phyloP scores from a whole-genome alignment of 768 basidiomycete species.

The Dendrothele bispora region DNA sequence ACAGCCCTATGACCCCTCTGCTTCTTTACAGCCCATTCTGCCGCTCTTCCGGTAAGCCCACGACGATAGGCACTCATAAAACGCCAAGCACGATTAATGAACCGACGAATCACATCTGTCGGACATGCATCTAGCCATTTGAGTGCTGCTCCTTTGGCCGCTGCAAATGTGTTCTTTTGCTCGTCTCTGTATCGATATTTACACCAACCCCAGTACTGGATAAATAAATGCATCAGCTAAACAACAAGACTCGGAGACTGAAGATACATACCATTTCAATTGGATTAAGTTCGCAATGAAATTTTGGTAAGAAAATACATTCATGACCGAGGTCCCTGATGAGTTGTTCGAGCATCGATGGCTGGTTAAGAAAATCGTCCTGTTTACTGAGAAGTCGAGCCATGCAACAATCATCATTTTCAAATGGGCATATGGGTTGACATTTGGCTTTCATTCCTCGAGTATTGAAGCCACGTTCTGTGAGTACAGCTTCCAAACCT shows the following conservation, averaged over 20 bases:
- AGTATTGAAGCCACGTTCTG: conserved; percentile 27
- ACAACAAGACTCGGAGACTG: background rate
- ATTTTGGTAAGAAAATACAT: conserved; percentile 35
- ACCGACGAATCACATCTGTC: conserved; percentile 21
- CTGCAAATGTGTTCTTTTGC: conserved; percentile 9
- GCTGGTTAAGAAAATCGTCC: conserved; percentile 30
- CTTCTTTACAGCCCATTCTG: conserved; percentile 29
- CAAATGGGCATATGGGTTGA: conserved; percentile 24
- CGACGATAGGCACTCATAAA: conserved; percentile 25
- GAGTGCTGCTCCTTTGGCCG: conserved; percentile 13
- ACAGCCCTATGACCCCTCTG: conserved; percentile 22
- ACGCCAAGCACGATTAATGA: conserved; percentile 22
- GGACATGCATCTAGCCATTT: conserved; percentile 27
- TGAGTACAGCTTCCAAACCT: conserved; percentile 20
- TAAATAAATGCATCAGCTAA: background rate
- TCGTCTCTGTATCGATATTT: conserved; percentile 18
- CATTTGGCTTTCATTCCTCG: conserved; percentile 26
- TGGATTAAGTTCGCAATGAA: conserved; percentile 38
- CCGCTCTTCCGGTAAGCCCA: conserved; percentile 25
- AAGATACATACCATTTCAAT: conserved; percentile 34
- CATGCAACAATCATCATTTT: conserved; percentile 30
- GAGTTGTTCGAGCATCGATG: conserved; percentile 25
- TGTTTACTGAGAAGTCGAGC: conserved; percentile 27
- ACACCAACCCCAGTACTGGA: conserved; percentile 21
- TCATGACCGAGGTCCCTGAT: conserved; percentile 25